Percentiles rank a stretch among this genome's conserved stretches.
Conservation (phyloP, 1,284 basidiomycete genomes). For the Garcileccinum viscosum region DNA sequence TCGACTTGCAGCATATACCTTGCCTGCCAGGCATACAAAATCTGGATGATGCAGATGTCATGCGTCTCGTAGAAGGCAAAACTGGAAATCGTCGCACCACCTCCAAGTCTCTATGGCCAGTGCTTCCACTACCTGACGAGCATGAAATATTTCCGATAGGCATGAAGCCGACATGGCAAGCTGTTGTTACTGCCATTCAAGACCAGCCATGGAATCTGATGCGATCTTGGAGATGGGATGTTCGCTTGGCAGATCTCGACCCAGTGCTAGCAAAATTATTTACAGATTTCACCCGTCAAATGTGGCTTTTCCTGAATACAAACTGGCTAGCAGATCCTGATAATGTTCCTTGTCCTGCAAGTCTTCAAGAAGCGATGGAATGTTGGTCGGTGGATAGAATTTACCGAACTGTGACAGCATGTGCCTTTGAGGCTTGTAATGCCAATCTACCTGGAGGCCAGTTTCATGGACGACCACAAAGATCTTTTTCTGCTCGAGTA, state of each 20-base stretch:
- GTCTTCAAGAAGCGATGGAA: conserved; percentile 1
- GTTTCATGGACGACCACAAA: neutral
- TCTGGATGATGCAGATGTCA: neutral
- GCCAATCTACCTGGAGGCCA: neutral
- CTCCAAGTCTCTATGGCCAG: neutral
- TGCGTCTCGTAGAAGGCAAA: neutral
- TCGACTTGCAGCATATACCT: neutral
- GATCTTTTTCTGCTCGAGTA: neutral
- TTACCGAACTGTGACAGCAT: neutral
- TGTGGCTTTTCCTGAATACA: neutral
- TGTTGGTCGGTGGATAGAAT: neutral
- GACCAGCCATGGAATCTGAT: neutral
- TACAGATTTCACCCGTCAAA: neutral
- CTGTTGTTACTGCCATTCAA: neutral
- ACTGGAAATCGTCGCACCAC: neutral
- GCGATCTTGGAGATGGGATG: neutral
- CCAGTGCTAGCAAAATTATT: neutral
- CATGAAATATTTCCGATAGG: neutral
- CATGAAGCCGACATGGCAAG: neutral
- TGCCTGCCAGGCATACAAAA: neutral
- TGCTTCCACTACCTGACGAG: neutral
- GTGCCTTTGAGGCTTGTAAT: neutral
- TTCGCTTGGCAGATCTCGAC: neutral
- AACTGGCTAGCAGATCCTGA: neutral
- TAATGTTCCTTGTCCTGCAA: neutral